These are phyloP conservation scores for Diaporthe helianthi DNA, from an alignment of 2,329 filamentous ascomycete species.

Conservation along the genomic window DNA sequence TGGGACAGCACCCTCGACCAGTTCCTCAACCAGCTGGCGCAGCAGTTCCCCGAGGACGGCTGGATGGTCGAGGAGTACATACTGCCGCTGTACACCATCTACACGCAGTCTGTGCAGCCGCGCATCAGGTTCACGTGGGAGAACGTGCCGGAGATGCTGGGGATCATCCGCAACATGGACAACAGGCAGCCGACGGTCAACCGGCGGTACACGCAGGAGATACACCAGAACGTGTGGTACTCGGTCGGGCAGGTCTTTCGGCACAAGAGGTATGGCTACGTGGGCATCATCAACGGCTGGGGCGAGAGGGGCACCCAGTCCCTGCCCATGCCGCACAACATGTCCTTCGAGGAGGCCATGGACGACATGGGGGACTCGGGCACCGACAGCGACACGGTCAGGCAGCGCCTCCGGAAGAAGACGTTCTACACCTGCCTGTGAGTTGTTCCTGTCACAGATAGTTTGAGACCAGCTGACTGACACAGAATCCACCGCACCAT, in stretches of 20 bases:
- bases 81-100: conserved; percentile 64
- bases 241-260: conserved; percentile 83
- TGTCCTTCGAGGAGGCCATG: conserved; percentile 36
- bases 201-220: conserved; percentile 46
- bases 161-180: conserved; percentile 54
- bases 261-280: conserved; percentile 81
- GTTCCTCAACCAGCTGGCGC: conserved; percentile 69
- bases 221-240: conserved; percentile 59
- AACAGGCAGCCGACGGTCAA: conserved; percentile 46
- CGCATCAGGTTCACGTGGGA: conserved; percentile 44
- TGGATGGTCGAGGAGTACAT: conserved; percentile 74
- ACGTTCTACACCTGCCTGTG: conserved; percentile 89
- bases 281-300: conserved; percentile 90
- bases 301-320: conserved; percentile 51
- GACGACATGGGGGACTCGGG: conserved; percentile 62
- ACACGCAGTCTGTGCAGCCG: conserved; percentile 42
- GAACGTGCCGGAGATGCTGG: conserved; percentile 47
- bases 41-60: conserved; percentile 74
- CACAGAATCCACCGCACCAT: background rate
- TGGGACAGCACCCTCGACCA: conserved; percentile 69
- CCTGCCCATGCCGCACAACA: conserved; percentile 40
- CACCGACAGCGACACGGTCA: conserved; percentile 62
- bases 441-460: conserved; percentile 48
- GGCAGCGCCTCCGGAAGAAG: conserved; percentile 65
- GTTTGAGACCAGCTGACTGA: conserved; percentile 43